These are phyloP conservation scores for Pterulicium gracile DNA, from an alignment of 1,284 basidiomycete genomes.

Conservation along the genomic window DNA sequence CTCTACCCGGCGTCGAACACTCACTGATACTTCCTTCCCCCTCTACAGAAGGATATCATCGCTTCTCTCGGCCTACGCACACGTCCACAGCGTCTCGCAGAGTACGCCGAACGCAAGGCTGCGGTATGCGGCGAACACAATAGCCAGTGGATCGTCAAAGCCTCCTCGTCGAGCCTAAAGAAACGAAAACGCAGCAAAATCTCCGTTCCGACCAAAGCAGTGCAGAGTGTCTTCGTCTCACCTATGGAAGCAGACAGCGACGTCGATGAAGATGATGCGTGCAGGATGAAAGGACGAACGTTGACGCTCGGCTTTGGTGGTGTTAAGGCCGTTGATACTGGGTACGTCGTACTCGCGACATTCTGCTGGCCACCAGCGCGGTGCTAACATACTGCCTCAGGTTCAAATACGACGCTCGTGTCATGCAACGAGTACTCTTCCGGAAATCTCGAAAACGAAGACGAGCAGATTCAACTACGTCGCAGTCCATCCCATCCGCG, in stretches of 20 bases:
- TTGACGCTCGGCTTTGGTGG: constrained; percentile 33
- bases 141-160: neutral
- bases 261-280: constrained; percentile 22
- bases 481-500: too few relatives aligned
- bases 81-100: constrained; percentile 50
- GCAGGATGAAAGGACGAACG: constrained; percentile 29
- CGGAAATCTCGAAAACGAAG: constrained; percentile 9
- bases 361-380: constrained; percentile 5
- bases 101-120: constrained; percentile 50
- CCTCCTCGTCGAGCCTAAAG: neutral
- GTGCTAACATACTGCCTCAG: constrained; percentile 25
- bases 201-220: constrained; percentile 7
- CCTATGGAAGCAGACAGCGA: constrained; percentile 13
- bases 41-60: neutral
- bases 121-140: constrained; percentile 31
- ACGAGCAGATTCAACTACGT: neutral
- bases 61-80: constrained; percentile 44
- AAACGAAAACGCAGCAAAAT: neutral
- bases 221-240: constrained; percentile 4
- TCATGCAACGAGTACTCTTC: constrained; percentile 37
- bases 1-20: neutral
- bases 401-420: constrained; percentile 46
- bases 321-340: constrained; percentile 20
- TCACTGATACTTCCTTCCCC: neutral
- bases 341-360: neutral